These are phyloP conservation scores for Chlorella sp. DNA, from an alignment of 139 green algal species.

Conservation along the genomic window DNA sequence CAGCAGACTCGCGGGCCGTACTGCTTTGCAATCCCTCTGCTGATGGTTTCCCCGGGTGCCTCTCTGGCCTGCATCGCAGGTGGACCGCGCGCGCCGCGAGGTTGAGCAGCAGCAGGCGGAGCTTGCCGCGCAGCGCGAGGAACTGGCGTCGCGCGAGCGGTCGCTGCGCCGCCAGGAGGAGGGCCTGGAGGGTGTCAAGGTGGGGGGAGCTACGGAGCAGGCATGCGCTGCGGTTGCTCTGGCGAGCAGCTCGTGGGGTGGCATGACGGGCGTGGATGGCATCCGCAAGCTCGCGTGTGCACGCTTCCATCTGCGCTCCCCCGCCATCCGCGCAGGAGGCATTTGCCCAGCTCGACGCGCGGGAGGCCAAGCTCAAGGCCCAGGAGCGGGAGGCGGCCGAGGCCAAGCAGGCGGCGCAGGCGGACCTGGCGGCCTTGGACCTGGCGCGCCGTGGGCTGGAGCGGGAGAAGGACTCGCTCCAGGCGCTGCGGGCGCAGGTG, in stretches of 20 bases:
- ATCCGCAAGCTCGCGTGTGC: background rate
- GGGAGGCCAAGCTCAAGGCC: background rate
- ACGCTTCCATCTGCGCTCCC: background rate
- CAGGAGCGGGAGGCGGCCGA: conserved; percentile 15
- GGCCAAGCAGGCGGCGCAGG: conserved; percentile 16
- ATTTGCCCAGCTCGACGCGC: conserved; percentile 15
- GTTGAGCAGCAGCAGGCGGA: conserved; percentile 7
- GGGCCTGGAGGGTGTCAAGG: conserved; percentile 27
- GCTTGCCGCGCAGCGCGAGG: background rate
- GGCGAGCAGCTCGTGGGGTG: background rate
- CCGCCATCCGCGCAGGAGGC: conserved; percentile 11
- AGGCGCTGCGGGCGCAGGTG: conserved; percentile 4
- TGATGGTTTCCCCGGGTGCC: background rate
- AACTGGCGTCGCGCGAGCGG: conserved; percentile 2
- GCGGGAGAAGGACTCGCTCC: conserved; percentile 5
- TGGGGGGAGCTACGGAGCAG: background rate
- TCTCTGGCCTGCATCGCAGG: conserved; percentile 4
- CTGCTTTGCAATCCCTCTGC: background rate
- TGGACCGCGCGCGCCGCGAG: conserved; percentile 17
- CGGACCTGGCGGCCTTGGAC: conserved; percentile 13
- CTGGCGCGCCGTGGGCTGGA: conserved; percentile 23
- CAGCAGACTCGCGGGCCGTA: background rate
- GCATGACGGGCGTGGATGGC: background rate
- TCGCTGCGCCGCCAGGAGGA: conserved; percentile 24
- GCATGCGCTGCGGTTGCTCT: background rate